Percentiles rank a stretch among this genome's conserved stretches.
These are phyloP conservation scores for Trypanosoma vivax DNA, from an alignment of 208 protist genomes.

Conservation along the genomic window DNA sequence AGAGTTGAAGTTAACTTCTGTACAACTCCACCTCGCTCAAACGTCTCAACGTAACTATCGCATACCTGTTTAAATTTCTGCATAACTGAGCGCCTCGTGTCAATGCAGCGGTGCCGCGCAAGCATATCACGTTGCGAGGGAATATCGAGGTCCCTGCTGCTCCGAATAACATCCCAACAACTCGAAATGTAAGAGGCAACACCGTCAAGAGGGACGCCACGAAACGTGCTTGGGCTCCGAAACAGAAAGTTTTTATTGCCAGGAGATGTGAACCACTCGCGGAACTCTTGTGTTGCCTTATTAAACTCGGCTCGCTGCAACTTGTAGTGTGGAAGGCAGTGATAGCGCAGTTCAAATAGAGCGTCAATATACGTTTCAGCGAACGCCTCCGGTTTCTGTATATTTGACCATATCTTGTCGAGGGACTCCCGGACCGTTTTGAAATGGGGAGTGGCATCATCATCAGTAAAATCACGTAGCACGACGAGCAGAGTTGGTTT, in stretches of 20 bases:
- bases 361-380: constrained; percentile 46
- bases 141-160: constrained; percentile 95
- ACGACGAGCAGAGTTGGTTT: constrained; percentile 96
- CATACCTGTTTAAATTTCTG: constrained; percentile 43
- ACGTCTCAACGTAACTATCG: constrained; percentile 36
- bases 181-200: constrained; percentile 74
- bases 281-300: constrained; percentile 32
- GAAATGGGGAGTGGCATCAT: constrained; percentile 68
- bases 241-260: constrained; percentile 61
- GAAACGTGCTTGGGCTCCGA: constrained; percentile 60
- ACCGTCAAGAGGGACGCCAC: constrained; percentile 77
- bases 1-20: constrained; percentile 44
- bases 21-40: constrained; percentile 58
- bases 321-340: constrained; percentile 80
- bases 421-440: constrained; percentile 86
- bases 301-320: constrained; percentile 68
- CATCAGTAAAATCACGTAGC: constrained; percentile 92
- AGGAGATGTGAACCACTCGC: constrained; percentile 50
- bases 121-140: constrained; percentile 96
- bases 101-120: constrained; percentile 91
- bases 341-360: constrained; percentile 68
- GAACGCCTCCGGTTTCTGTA: constrained; percentile 63
- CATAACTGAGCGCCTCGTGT: constrained; percentile 61
- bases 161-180: constrained; percentile 91
- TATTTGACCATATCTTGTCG: constrained; percentile 90